These are phyloP conservation scores for Cyberlindnera nakhonratchasimensis DNA, from an alignment of 805 yeast genomes.

Conservation along the genomic window DNA sequence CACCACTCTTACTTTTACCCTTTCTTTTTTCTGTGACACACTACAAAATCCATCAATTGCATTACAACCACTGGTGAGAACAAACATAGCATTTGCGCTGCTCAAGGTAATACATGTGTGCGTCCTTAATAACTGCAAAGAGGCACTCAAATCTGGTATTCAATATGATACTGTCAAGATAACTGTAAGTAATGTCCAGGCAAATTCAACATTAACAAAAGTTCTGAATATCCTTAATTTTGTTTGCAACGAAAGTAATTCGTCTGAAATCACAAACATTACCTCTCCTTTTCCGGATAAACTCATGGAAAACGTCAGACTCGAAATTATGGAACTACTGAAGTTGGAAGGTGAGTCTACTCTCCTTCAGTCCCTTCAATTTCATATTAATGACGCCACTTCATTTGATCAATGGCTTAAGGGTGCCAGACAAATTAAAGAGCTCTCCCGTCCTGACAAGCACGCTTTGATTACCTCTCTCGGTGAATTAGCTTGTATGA, in stretches of 20 bases:
- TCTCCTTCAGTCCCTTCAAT: neutral
- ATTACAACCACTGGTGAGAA: conserved; percentile 11
- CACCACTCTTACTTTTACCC: conserved; percentile 16
- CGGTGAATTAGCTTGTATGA: conserved; percentile 38
- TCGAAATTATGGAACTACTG: conserved; percentile 7
- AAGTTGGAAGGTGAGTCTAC: neutral
- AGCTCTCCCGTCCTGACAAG: conserved; percentile 5
- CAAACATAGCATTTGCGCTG: conserved; percentile 10
- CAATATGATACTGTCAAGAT: conserved; percentile 12
- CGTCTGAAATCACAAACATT: neutral
- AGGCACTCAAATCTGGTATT: conserved; percentile 8
- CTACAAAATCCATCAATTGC: conserved; percentile 4
- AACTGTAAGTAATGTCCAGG: neutral
- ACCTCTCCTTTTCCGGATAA: conserved; percentile 17
- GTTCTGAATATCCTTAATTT: conserved; percentile 12
- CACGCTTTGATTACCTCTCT: conserved; percentile 33
- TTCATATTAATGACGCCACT: neutral
- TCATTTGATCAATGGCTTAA: conserved; percentile 11
- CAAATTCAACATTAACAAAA: conserved; percentile 13
- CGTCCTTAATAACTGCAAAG: neutral
- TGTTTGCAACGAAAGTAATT: conserved; percentile 6
- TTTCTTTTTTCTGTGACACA: conserved; percentile 13
- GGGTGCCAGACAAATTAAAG: neutral
- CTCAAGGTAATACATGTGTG: conserved; percentile 10
- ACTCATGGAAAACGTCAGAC: conserved; percentile 19